Conservation (phyloP, 495 filamentous ascomycete species). For the Mycothermus thermophilus region DNA sequence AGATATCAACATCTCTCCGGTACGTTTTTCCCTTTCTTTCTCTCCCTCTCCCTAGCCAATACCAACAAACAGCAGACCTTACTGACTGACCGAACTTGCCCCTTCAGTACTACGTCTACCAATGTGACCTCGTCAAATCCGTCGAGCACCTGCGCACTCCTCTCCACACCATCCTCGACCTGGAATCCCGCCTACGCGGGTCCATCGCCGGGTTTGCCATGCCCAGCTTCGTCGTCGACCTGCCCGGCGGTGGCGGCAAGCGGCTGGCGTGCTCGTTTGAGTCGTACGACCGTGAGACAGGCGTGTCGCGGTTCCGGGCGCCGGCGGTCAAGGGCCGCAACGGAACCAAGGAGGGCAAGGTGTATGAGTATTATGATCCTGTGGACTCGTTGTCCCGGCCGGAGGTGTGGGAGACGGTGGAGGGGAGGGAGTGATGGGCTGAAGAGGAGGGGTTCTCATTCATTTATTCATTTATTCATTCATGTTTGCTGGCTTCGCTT, state of each 20-base stretch:
- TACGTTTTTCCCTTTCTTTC: too few relatives aligned
- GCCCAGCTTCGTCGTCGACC: constrained; percentile 46
- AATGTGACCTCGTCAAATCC: constrained; percentile 42
- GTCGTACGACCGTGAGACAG: constrained; percentile 35
- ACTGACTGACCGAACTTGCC: too few relatives aligned
- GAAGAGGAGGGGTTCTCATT: too few relatives aligned
- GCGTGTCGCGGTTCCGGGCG: constrained; percentile 38
- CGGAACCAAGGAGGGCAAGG: constrained; percentile 31
- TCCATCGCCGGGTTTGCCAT: constrained; percentile 46
- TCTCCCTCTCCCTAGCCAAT: too few relatives aligned
- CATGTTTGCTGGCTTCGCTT: too few relatives aligned
- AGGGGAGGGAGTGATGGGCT: not conserved
- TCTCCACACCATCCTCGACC: constrained; percentile 39
- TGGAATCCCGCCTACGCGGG: constrained; percentile 40
- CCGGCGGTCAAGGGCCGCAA: constrained; percentile 34
- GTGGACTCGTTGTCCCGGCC: constrained; percentile 12
- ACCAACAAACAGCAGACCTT: too few relatives aligned
- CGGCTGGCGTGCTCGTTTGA: constrained; percentile 37
- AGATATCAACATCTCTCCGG: constrained; percentile 40
- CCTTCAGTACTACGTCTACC: constrained; percentile 44
- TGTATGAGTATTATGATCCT: constrained; percentile 46
- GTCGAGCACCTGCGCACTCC: constrained; percentile 49
- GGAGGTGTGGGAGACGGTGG: not conserved
- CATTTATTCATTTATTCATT: too few relatives aligned
- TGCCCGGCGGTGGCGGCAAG: constrained; percentile 48